Base-by-base conservation (phyloP, 352 stramenopile genomes). In the Globisporangium parvum region DNA sequence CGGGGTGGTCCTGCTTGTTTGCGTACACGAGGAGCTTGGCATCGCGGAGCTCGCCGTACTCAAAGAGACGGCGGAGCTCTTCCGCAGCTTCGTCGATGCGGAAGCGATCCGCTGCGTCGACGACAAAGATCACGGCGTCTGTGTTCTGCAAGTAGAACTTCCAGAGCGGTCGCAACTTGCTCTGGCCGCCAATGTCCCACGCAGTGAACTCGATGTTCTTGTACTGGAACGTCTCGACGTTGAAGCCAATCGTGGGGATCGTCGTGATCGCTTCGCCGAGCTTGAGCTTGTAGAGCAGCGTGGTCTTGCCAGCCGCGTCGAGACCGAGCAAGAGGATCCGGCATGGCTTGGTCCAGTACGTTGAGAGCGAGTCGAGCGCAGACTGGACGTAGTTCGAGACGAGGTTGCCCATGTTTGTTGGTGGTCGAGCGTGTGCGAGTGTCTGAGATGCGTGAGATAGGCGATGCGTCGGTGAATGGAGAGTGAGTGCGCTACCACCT, bases 251-350 rank as follows among this genome's bases (percentile, higher is more conserved):
- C 5, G 84, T 95, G 23, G 79, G 68, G 31, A 89, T 75, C 41
- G 79, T 89, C 18, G 72, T 84, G 18, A 91, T 49, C 2, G 69
- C 65, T 45, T 91, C 75, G 3, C 67, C 66, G 3, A 91, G 69
- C 61, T 94, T 84, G 44, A 96, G 71, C 42, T 87, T 80, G 73
- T 93, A 93, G 42, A 98, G 82, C 65, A 98, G 90, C 15, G 93
- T 98, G 1, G 94, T 98, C 71, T 98, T 98, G 63, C 94, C 95
- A 42, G 93, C 94, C 15, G 88, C 92, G 75, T 98, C 93, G 20
- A 96, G 75, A 1, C 85, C 85, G 10, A 97, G 76, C 73, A 98
- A 95, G 48, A 98, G 54, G 57, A 80, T 71, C 12, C 68, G 67
- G 20, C 68, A 72, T 9, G 68, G 66, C 31, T 66, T 75, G 47